Base-by-base conservation (phyloP, 805 yeast genomes). In the Candida sphagnicola region DNA sequence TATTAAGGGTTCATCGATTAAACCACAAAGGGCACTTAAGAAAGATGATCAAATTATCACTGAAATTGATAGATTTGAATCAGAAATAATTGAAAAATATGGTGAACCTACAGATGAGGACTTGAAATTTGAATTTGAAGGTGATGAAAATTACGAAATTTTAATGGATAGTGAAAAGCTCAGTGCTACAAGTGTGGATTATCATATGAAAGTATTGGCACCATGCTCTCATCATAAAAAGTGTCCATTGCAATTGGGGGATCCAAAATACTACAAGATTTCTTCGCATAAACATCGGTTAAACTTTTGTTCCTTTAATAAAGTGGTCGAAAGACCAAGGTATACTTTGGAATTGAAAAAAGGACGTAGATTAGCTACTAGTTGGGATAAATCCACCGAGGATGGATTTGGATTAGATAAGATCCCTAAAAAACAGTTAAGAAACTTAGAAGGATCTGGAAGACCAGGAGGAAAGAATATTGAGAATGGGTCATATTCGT, bases 151-250 rank as follows among this genome's bases (percentile, higher is more conserved):
- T 8, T 52, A 42, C 31, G 62, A 62, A 11, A 51, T 62, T 4
- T 35, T 59, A 6, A 55, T 54, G 1, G 49, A 48, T 18, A 51
- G 49, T 45, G 33, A 28, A 24, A 31, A 40, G 15, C 31, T 44
- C 16, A 30, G 46, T 12, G 13, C 47, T 3, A 60, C 56, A 25
- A 51, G 59, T 25, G 62, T 62, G 31, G 60, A 74, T 53, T 71
- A 74, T 53, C 81, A 82, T 46, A 52, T 89, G 36, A 74, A 75
- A 29, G 71, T 91, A 6, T 54, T 91, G 14, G 96, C 96, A 0
- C 99, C 99, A 3, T 93, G 97, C 54, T 62, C 91, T 1, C 97
- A 93, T 56, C 96, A 88, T 51, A 77, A 81, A 10, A 74, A 69
- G 47, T 90, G 97, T 53, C 97, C 98, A 0, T 63, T 91, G 39